Evolutionary conservation across 257 asterid genomes (phyloP).

Genomic region (Solanum bulbocastanum): DNA sequence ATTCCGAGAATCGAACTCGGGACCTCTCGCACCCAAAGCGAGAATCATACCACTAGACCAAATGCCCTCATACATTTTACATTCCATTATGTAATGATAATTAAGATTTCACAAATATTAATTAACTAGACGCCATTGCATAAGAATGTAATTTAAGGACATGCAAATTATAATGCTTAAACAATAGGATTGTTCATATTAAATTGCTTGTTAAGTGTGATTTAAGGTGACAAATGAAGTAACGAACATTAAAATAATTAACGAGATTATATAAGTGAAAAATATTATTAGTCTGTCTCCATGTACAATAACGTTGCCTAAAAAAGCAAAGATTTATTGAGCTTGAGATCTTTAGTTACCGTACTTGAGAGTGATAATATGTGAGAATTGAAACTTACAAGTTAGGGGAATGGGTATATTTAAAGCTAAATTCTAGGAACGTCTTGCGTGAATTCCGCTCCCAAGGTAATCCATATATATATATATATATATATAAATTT

Average conservation of each 20-base stretch:
- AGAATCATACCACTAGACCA: conserved; percentile 92
- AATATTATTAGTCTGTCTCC: neutral
- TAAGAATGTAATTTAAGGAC: neutral
- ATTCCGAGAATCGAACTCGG: conserved; percentile 72
- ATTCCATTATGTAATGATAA: rapidly evolving
- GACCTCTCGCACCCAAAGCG: conserved; percentile 84
- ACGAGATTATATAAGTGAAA: neutral
- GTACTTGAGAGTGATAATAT: too few relatives aligned
- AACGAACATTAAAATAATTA: too few relatives aligned
- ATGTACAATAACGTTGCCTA: neutral
- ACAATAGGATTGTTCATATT: too few relatives aligned
- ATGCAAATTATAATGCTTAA: neutral
- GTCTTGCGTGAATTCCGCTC: neutral
- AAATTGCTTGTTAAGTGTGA: neutral
- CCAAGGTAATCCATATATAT: neutral
- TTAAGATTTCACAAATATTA: neutral
- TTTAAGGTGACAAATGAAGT: neutral
- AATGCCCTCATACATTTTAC: conserved; percentile 26
- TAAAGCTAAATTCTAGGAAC: neutral
- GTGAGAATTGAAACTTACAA: neutral
- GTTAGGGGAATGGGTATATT: neutral
- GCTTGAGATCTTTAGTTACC: too few relatives aligned
- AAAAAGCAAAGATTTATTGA: neutral
- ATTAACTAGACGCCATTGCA: neutral
- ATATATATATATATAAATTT: too few relatives aligned